Evolutionary conservation across 257 asterid species (phyloP).

Genomic region (Nicotiana otophora): DNA sequence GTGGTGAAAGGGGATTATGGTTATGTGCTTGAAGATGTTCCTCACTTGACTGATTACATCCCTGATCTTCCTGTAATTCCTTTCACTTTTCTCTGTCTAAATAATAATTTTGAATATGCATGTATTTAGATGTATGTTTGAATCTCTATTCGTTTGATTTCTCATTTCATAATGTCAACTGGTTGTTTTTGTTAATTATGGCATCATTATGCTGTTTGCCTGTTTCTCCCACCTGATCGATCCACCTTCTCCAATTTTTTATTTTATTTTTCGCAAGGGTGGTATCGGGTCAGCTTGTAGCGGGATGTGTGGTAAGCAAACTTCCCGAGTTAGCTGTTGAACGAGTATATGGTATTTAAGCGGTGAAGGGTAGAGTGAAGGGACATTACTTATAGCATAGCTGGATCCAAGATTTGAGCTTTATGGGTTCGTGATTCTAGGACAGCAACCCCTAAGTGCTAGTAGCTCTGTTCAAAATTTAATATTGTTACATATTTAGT

Average conservation of each 20-base stretch:
- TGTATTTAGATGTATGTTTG: neutral
- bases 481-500: too few species aligned
- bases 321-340: neutral
- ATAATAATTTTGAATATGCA: neutral
- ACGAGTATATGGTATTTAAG: neutral
- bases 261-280: too few species aligned
- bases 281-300: neutral
- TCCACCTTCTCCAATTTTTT: neutral
- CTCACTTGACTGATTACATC: constrained; percentile 63
- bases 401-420: too few species aligned
- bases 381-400: too few species aligned
- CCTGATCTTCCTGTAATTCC: constrained; percentile 41
- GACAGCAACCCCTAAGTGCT: too few species aligned
- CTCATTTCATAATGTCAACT: neutral
- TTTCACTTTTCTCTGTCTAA: too few species aligned
- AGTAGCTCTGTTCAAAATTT: too few species aligned
- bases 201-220: neutral
- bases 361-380: neutral
- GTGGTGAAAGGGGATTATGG: constrained; percentile 50
- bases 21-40: constrained; percentile 64
- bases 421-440: too few species aligned
- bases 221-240: neutral
- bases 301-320: neutral
- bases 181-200: neutral
- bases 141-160: neutral